Conservation (phyloP, 1,284 basidiomycete genomes). For the Malassezia psittaci region DNA sequence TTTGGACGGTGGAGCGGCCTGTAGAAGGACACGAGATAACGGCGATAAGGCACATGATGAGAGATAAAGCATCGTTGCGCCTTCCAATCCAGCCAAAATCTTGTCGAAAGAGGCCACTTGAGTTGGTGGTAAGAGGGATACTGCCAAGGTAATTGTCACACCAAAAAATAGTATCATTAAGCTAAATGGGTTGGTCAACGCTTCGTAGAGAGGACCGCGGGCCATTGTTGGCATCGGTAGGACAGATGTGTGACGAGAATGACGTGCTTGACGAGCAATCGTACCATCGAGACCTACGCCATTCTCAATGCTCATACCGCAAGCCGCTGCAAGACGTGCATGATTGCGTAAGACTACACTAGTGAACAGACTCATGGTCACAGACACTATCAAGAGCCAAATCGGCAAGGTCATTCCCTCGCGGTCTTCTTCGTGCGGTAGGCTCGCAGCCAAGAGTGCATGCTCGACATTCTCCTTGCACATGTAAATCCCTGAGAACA, state of each 20-base stretch:
- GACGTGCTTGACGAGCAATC: not conserved
- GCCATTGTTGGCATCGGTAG: slow-evolving; percentile 26
- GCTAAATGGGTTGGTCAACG: slow-evolving; percentile 43
- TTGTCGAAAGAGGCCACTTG: slow-evolving; percentile 45
- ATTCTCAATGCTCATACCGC: slow-evolving; percentile 37
- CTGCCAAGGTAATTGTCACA: slow-evolving; percentile 26
- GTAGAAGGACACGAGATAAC: slow-evolving; percentile 38
- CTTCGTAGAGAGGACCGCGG: slow-evolving; percentile 19
- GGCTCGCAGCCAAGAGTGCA: slow-evolving; percentile 34
- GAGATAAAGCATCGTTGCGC: slow-evolving; percentile 40
- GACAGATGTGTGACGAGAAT: slow-evolving; percentile 22
- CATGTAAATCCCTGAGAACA: slow-evolving; percentile 82
- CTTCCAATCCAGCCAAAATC: slow-evolving; percentile 40
- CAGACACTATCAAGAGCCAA: slow-evolving; percentile 22
- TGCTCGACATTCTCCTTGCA: slow-evolving; percentile 72
- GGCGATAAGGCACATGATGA: slow-evolving; percentile 36
- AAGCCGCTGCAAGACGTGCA: slow-evolving; percentile 36
- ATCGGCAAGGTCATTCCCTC: slow-evolving; percentile 24
- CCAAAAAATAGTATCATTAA: slow-evolving; percentile 43
- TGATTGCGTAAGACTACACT: slow-evolving; percentile 41
- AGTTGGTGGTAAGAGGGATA: slow-evolving; percentile 30
- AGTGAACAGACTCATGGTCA: slow-evolving; percentile 25
- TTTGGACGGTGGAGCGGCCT: slow-evolving; percentile 28
- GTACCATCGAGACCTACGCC: slow-evolving; percentile 18
- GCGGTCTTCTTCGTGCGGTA: slow-evolving; percentile 17